Base-by-base conservation (phyloP, 1,284 basidiomycete species). In the Erythrobasidium hasegawianum region DNA sequence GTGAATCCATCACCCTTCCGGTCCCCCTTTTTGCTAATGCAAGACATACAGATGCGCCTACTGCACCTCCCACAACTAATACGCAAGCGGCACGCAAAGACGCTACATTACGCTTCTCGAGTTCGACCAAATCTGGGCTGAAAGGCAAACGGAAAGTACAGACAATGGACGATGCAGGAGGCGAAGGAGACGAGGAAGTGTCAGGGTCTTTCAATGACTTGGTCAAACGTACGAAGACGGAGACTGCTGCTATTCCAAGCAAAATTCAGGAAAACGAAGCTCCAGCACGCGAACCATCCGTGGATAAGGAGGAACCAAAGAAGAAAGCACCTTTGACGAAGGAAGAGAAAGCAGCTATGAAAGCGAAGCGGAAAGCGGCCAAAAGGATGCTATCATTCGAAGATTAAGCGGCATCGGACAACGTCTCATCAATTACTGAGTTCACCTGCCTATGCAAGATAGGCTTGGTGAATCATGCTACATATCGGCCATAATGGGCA, bases 281-380 rank as follows among this genome's bases (percentile, higher is more conserved):
- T 7, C n/a, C 16, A 18, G 52, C 38, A 29, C 2, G 45, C 22
- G n/a, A 16, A 59, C n/a, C n/a, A 20, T 18, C 29, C 11, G 33
- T 39, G 47, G 27, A 38, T 7, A 38, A 24, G 2, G 18, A 20
- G 3, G 38, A 55, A 18, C 39, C 33, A 20, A 57, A 67, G 58
- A 67, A 67, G 56, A 67, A 67, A 45, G 55, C 47, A 27, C 33
- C 43, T 4, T 41, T 65, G 16, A 65, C 27, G 16, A 65, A 65
- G 18, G 64, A 67, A 55, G 64, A 67, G 39, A 67, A 67, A 50
- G 57, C 64, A 16, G 64, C 64, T 29, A 56, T 61, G 64, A 67
- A 67, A 40, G 59, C 64, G 29, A 67, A 59, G 41, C 47, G 59
- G 20, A 67, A 67, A 26, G 20, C 49, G 13, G 57, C 64, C 0